Percentiles rank a stretch among this genome's conserved stretches.
Conservation (phyloP, 192 early-diverging fungal genomes). For the Spizellomyces punctatus region DNA sequence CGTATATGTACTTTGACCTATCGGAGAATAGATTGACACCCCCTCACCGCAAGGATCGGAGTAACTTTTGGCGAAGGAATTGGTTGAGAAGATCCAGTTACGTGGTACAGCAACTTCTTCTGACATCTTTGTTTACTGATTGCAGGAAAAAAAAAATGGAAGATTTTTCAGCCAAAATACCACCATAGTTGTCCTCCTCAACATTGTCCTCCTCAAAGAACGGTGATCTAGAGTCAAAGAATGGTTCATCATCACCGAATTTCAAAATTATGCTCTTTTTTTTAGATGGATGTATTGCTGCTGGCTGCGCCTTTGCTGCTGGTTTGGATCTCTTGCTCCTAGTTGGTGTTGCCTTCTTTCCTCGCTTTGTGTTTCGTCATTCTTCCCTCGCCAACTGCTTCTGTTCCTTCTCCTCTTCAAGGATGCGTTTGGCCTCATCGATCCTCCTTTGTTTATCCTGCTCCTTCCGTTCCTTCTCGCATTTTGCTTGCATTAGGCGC, state of each 20-base stretch:
- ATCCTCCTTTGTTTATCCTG: not conserved
- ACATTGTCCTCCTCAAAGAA: not conserved
- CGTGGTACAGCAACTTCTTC: not conserved
- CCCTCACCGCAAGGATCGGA: constrained; percentile 6
- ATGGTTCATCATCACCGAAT: too few relatives aligned
- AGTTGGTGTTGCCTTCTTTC: too few relatives aligned
- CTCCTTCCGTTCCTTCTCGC: not conserved
- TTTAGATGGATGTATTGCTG: too few relatives aligned
- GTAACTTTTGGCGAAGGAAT: constrained; percentile 2
- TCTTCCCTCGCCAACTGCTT: not conserved
- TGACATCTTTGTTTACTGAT: not conserved
- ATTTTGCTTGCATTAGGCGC: constrained; percentile 4
- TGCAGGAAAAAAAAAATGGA: constrained; percentile 12
- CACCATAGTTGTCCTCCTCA: not conserved
- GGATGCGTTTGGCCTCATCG: constrained; percentile 13
- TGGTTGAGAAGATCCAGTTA: constrained; percentile 10
- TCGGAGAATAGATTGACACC: not conserved
- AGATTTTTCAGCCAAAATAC: not conserved
- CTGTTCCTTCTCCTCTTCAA: not conserved
- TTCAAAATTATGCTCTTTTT: too few relatives aligned
- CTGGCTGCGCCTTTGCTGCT: too few relatives aligned
- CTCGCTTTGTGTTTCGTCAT: too few relatives aligned
- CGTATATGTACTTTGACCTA: not conserved
- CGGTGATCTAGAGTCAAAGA: too few relatives aligned
- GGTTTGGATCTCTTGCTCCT: too few relatives aligned